Percentiles rank a stretch among this genome's conserved stretches.
phyloP scores from a whole-genome alignment of 371 early-diverging fungal genomes.

The Mortierella sp. region DNA sequence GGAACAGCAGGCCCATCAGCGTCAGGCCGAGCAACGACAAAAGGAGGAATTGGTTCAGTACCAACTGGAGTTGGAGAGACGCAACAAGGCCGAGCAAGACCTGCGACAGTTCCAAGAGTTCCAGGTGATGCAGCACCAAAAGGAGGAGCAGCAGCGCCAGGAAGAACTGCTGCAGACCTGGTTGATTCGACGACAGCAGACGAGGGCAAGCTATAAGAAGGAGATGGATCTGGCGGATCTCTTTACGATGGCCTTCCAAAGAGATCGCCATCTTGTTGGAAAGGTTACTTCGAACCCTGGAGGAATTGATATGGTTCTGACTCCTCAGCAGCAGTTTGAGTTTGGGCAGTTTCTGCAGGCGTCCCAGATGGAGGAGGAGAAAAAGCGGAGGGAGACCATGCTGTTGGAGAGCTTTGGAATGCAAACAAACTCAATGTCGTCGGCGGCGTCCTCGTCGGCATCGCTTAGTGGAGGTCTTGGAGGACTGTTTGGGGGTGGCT shows the following conservation, averaged over 20 bases:
- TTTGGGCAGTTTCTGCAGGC: slow-evolving; percentile 51
- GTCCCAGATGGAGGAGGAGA: slow-evolving; percentile 33
- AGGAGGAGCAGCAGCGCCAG: slow-evolving; percentile 34
- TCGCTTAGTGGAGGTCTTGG: neutral
- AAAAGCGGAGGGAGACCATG: slow-evolving; percentile 23
- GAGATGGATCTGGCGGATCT: slow-evolving; percentile 50
- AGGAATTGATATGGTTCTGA: slow-evolving; percentile 46
- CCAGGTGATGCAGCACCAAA: slow-evolving; percentile 41
- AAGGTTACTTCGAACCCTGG: slow-evolving; percentile 42
- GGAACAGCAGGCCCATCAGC: slow-evolving; percentile 32
- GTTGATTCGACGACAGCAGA: slow-evolving; percentile 47
- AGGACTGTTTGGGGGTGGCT: neutral
- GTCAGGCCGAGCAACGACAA: slow-evolving; percentile 33
- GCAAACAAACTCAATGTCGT: neutral
- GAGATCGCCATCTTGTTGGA: slow-evolving; percentile 44
- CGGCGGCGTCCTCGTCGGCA: neutral
- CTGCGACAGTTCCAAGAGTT: slow-evolving; percentile 49
- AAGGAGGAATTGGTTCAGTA: slow-evolving; percentile 47
- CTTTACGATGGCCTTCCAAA: slow-evolving; percentile 51
- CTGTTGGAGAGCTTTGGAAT: slow-evolving; percentile 18
- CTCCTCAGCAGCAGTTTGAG: slow-evolving; percentile 54
- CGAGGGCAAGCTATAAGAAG: slow-evolving; percentile 30
- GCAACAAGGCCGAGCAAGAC: slow-evolving; percentile 52
- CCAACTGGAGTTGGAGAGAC: slow-evolving; percentile 51
- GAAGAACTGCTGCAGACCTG: slow-evolving; percentile 40